Percentiles rank a stretch among this genome's conserved stretches.
phyloP scores from a whole-genome alignment of 1,284 basidiomycete genomes.

The Caloboletus firmus region DNA sequence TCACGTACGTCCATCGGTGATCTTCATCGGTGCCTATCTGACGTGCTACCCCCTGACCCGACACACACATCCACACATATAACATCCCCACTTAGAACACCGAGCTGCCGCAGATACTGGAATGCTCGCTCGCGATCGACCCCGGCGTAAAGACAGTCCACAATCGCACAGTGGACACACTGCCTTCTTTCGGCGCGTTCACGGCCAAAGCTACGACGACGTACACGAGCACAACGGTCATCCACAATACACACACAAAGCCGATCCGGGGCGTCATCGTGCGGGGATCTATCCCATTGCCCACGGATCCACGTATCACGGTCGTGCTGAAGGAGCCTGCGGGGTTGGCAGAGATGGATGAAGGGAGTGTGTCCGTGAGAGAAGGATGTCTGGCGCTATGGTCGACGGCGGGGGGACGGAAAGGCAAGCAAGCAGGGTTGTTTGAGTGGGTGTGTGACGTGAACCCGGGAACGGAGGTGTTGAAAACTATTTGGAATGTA shows the following conservation, averaged over 20 bases:
- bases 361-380: conserved; percentile 15
- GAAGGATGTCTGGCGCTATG: conserved; percentile 22
- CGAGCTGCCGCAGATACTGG: conserved; percentile 20
- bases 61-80: too few species aligned
- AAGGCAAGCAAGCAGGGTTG: conserved; percentile 24
- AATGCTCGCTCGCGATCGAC: conserved; percentile 24
- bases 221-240: conserved; percentile 17
- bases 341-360: conserved; percentile 19
- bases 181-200: conserved; percentile 9
- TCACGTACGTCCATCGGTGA: conserved; percentile 9
- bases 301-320: conserved; percentile 26
- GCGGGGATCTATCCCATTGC: conserved; percentile 22
- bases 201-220: conserved; percentile 14
- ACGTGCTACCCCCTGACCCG: background rate
- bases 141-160: conserved; percentile 17
- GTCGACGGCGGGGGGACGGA: conserved; percentile 18
- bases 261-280: conserved; percentile 18
- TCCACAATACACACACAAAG: conserved; percentile 19
- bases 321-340: conserved; percentile 24
- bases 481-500: conserved; percentile 29
- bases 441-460: conserved; percentile 30
- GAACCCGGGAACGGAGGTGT: conserved; percentile 15
- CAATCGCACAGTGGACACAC: conserved; percentile 9
- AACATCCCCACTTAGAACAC: conserved; percentile 5
- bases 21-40: background rate